A percentile compares a stretch with the other conserved stretches of the same genome.
Conservation (phyloP, 148 eudicot species). For the Nepenthes mirabilis region DNA sequence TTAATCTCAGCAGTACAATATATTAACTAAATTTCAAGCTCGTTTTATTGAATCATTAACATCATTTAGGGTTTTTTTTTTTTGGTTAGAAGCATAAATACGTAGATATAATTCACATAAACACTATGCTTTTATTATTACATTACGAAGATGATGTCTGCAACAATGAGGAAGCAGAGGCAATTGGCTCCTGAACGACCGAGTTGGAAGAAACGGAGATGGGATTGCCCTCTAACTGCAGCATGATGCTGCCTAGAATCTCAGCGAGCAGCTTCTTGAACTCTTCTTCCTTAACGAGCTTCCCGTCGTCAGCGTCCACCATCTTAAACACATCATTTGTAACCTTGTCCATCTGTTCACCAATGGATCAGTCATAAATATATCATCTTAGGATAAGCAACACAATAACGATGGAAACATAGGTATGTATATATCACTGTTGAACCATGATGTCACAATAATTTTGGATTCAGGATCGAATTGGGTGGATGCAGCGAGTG, state of each 20-base stretch:
- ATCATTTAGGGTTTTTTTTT: too few relatives aligned
- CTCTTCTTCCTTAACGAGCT: slow-evolving; percentile 65
- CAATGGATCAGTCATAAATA: background rate
- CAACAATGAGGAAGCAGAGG: slow-evolving; percentile 51
- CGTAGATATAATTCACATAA: background rate
- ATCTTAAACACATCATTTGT: slow-evolving; percentile 35
- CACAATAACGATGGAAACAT: too few relatives aligned
- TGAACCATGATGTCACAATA: too few relatives aligned
- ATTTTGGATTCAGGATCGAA: too few relatives aligned
- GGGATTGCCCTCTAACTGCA: slow-evolving; percentile 67
- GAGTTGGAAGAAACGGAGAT: slow-evolving; percentile 59
- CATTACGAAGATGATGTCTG: slow-evolving; percentile 21
- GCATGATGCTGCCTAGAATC: slow-evolving; percentile 65
- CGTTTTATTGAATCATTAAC: too few relatives aligned
- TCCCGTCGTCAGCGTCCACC: slow-evolving; percentile 59
- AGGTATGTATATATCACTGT: too few relatives aligned
- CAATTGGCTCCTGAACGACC: slow-evolving; percentile 80
- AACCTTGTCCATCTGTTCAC: slow-evolving; percentile 56
- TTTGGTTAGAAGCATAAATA: too few relatives aligned
- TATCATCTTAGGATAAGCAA: too few relatives aligned
- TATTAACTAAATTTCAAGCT: too few relatives aligned
- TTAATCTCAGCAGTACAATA: too few relatives aligned
- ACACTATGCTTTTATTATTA: background rate
- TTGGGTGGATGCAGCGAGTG: too few relatives aligned
- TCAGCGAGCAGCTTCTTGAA: slow-evolving; percentile 71